A percentile compares a stretch with the other conserved stretches of the same genome.
Evolutionary conservation across 169 alveolate genomes (phyloP).

Genomic region (Blepharisma undulans): DNA sequence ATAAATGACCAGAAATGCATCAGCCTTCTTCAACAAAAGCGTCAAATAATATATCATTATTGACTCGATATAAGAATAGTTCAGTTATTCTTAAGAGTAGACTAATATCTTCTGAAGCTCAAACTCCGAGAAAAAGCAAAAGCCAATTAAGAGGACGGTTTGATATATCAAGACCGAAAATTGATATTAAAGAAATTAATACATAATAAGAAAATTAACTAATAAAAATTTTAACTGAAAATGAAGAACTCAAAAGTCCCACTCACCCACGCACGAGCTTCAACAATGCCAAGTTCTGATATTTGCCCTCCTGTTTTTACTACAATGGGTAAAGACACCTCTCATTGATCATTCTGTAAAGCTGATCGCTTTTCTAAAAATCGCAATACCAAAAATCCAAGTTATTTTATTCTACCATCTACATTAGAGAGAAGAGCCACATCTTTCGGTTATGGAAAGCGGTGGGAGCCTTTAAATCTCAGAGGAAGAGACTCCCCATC

Average conservation of each 20-base stretch:
- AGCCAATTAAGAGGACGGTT: not conserved
- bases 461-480: not conserved
- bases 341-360: conserved; percentile 21
- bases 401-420: not conserved
- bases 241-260: not conserved
- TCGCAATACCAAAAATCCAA: not conserved
- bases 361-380: not conserved
- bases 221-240: not conserved
- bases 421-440: conserved; percentile 27
- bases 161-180: not conserved
- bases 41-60: not conserved
- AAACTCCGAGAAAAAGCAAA: not conserved
- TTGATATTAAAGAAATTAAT: not conserved
- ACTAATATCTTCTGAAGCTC: not conserved
- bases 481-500: conserved; percentile 14
- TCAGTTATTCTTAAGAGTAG: not conserved
- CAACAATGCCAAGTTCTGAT: not conserved
- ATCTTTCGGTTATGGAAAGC: conserved; percentile 21
- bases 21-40: not conserved
- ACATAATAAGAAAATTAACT: not conserved
- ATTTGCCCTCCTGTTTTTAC: not conserved
- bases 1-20: not conserved
- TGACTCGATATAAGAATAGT: not conserved
- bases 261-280: not conserved
- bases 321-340: not conserved